These are phyloP conservation scores for Pichia ethanolica DNA, from an alignment of 805 yeast species.

Conservation along the genomic window DNA sequence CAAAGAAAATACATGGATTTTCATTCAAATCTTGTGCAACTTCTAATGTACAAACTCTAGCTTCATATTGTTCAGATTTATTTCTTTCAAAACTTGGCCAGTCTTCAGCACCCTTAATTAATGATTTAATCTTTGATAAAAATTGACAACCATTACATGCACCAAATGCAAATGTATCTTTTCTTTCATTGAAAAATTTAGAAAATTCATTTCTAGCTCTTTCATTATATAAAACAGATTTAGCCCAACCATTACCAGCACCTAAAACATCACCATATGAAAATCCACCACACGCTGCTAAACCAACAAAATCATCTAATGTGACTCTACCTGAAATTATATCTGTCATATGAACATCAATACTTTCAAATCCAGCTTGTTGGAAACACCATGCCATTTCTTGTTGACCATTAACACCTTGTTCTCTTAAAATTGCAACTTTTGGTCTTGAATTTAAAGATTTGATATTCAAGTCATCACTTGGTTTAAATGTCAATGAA, in stretches of 20 bases:
- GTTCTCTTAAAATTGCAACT: slow-evolving; percentile 95
- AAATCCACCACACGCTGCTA: slow-evolving; percentile 99
- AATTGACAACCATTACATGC: slow-evolving; percentile 99
- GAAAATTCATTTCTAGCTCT: slow-evolving; percentile 68
- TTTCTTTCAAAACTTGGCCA: slow-evolving; percentile 97
- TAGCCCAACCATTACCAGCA: slow-evolving; percentile 99
- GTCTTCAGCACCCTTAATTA: slow-evolving; percentile 88
- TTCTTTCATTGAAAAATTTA: slow-evolving; percentile 76
- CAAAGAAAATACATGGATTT: slow-evolving; percentile 59
- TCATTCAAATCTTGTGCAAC: slow-evolving; percentile 41
- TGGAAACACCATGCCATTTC: slow-evolving; percentile 98
- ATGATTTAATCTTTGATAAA: slow-evolving; percentile 71
- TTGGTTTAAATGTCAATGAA: slow-evolving; percentile 63
- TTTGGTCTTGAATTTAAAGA: slow-evolving; percentile 50
- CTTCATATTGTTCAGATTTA: slow-evolving; percentile 90
- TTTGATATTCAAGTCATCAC: slow-evolving; percentile 39
- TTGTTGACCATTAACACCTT: slow-evolving; percentile 96
- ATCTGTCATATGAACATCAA: slow-evolving; percentile 96
- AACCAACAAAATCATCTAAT: slow-evolving; percentile 76
- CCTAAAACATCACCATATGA: slow-evolving; percentile 98
- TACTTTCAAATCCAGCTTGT: slow-evolving; percentile 89
- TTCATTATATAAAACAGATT: slow-evolving; percentile 82
- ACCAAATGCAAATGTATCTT: slow-evolving; percentile 93
- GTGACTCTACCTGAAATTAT: slow-evolving; percentile 64
- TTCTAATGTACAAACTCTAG: slow-evolving; percentile 86